phyloP scores from a whole-genome alignment of 257 asterid genomes.

The Nicotiana sylvestris region DNA sequence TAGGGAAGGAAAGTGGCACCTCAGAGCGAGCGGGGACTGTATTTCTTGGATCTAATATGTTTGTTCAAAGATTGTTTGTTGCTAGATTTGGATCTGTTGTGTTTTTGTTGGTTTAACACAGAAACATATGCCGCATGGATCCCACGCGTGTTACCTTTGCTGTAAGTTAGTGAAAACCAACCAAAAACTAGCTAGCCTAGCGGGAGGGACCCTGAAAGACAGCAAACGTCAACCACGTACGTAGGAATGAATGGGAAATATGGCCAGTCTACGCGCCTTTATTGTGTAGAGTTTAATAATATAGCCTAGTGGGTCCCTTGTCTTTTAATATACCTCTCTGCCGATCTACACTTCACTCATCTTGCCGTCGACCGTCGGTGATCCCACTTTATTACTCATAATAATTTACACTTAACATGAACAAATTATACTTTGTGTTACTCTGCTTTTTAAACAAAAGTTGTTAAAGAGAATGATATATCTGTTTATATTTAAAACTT shows the following conservation, averaged over 20 bases:
- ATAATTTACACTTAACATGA: not conserved
- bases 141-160: not conserved
- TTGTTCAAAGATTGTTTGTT: not conserved
- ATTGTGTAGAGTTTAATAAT: not conserved
- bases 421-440: not conserved
- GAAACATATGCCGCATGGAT: not conserved
- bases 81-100: conserved; percentile 6
- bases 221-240: conserved; percentile 15
- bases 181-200: conserved; percentile 1
- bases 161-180: conserved; percentile 3
- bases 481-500: not conserved
- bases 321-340: not conserved
- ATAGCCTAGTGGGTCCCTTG: not conserved
- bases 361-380: not conserved
- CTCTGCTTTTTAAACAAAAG: not conserved
- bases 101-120: not conserved
- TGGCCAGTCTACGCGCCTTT: not conserved
- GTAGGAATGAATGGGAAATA: not conserved
- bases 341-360: not conserved
- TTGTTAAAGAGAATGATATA: not conserved
- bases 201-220: conserved; percentile 5
- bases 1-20: not conserved
- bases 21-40: not conserved
- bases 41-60: conserved; percentile 3
- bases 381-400: not conserved